Percentiles rank a stretch among this genome's conserved stretches.
phyloP scores from a whole-genome alignment of 805 yeast genomes.

The Starmerella apicola region DNA sequence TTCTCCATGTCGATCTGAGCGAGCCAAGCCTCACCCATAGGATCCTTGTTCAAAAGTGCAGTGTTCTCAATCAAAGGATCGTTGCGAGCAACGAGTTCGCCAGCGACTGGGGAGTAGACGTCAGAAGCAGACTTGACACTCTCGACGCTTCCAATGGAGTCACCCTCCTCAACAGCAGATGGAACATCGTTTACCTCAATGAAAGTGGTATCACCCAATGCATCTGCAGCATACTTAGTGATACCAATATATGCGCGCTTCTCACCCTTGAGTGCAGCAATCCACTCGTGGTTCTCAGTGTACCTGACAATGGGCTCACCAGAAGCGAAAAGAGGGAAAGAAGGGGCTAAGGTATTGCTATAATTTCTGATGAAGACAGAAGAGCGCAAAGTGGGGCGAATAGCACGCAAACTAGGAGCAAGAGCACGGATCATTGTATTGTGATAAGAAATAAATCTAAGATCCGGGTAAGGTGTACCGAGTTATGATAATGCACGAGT shows the following conservation, averaged over 20 bases:
- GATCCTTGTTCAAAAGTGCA: conserved; percentile 69
- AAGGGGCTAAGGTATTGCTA: conserved; percentile 25
- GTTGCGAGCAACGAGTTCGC: conserved; percentile 64
- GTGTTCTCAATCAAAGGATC: conserved; percentile 55
- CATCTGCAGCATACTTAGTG: conserved; percentile 89
- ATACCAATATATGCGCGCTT: conserved; percentile 66
- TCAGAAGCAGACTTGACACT: conserved; percentile 90
- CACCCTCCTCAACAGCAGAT: conserved; percentile 52
- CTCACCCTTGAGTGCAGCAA: conserved; percentile 73
- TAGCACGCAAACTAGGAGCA: no score
- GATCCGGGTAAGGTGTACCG: no score
- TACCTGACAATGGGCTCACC: conserved; percentile 32
- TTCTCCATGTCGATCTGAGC: conserved; percentile 55
- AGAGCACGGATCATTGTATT: not conserved
- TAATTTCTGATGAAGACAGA: conserved; percentile 16
- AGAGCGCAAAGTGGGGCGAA: not conserved
- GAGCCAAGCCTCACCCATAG: conserved; percentile 91
- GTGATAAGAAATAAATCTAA: not conserved
- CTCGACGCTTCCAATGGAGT: conserved; percentile 84
- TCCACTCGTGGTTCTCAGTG: conserved; percentile 92
- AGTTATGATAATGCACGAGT: no score
- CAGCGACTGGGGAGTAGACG: conserved; percentile 76
- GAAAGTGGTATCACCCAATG: conserved; percentile 92
- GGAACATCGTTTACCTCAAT: conserved; percentile 79
- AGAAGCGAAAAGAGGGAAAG: conserved; percentile 23